Conservation (phyloP, 805 yeast genomes). For the Ogataea trehalophila region DNA sequence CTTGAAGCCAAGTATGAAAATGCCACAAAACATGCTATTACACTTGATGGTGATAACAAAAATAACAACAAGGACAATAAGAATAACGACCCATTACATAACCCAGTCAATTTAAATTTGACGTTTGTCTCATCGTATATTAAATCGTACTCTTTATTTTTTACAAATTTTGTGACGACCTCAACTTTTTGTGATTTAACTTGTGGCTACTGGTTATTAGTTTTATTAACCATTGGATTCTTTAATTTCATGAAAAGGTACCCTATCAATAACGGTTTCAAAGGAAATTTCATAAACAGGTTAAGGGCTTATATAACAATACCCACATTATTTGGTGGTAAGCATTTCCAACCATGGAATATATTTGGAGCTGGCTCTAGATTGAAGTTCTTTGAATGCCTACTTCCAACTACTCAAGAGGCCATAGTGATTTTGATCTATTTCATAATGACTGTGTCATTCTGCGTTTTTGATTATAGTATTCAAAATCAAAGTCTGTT, state of each 20-base stretch:
- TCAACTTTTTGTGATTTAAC: conserved; percentile 10
- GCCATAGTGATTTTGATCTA: conserved; percentile 13
- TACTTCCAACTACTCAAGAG: conserved; percentile 28
- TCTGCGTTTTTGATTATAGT: conserved; percentile 11
- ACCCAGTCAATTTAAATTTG: conserved; percentile 14
- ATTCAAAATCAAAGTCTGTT: conserved; percentile 9
- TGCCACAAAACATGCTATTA: conserved; percentile 9
- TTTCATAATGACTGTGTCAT: conserved; percentile 7
- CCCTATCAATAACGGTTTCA: conserved; percentile 6
- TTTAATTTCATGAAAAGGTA: conserved; percentile 14
- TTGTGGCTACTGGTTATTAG: conserved; percentile 21
- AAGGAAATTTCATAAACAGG: conserved; percentile 5
- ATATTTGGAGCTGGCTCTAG: conserved; percentile 8
- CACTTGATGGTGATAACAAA: background rate
- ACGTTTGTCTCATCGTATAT: conserved; percentile 4
- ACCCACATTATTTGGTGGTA: conserved; percentile 15
- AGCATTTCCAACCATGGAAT: conserved; percentile 23
- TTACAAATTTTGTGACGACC: conserved; percentile 15
- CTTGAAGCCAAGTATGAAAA: conserved; percentile 7
- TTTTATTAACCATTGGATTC: conserved; percentile 11
- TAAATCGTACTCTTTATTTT: conserved; percentile 17
- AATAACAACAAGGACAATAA: background rate
- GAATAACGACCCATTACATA: conserved; percentile 1
- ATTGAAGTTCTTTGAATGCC: conserved; percentile 13
- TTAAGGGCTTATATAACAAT: conserved; percentile 17